Percentiles rank a stretch among this genome's conserved stretches.
These are phyloP conservation scores for Stephanodiscus minutulus DNA, from an alignment of 108 stramenopile species.

Conservation along the genomic window DNA sequence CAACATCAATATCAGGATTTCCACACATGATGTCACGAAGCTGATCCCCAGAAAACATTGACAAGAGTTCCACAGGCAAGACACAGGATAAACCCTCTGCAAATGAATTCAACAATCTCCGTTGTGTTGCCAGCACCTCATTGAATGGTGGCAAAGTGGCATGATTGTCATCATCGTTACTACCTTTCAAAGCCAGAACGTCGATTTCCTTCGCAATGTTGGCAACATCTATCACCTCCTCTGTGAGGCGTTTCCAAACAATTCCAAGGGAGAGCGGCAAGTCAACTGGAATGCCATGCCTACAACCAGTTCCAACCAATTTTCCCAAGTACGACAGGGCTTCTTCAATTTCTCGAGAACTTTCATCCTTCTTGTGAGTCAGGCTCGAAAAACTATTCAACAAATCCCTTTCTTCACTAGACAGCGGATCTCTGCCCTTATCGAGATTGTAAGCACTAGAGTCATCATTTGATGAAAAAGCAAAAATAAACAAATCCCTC, in stretches of 20 bases:
- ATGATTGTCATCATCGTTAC: constrained; percentile 16
- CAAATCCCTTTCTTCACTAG: constrained; percentile 58
- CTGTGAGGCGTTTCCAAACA: constrained; percentile 71
- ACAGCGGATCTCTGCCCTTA: constrained; percentile 22
- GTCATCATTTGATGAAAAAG: constrained; percentile 24
- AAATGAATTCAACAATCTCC: constrained; percentile 81
- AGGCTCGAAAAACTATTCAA: constrained; percentile 61
- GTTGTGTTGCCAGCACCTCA: constrained; percentile 58
- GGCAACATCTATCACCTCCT: constrained; percentile 44
- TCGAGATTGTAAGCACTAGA: constrained; percentile 6
- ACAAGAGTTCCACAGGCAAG: constrained; percentile 88
- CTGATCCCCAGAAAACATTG: constrained; percentile 87
- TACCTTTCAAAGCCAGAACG: constrained; percentile 53
- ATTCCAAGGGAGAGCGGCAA: constrained; percentile 78
- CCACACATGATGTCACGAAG: constrained; percentile 90
- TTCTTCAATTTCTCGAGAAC: constrained; percentile 70
- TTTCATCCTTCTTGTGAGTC: constrained; percentile 56
- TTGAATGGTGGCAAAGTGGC: neutral
- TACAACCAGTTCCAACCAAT: constrained; percentile 88
- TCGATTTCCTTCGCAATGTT: constrained; percentile 69
- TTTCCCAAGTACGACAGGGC: constrained; percentile 89
- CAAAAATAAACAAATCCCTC: constrained; percentile 77
- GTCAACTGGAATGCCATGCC: constrained; percentile 89
- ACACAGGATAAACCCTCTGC: constrained; percentile 91
- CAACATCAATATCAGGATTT: constrained; percentile 94